Percentiles rank a stretch among this genome's conserved stretches.
These are phyloP conservation scores for Clonostachys rosea DNA, from an alignment of 2,329 filamentous ascomycete genomes.

Conservation along the genomic window DNA sequence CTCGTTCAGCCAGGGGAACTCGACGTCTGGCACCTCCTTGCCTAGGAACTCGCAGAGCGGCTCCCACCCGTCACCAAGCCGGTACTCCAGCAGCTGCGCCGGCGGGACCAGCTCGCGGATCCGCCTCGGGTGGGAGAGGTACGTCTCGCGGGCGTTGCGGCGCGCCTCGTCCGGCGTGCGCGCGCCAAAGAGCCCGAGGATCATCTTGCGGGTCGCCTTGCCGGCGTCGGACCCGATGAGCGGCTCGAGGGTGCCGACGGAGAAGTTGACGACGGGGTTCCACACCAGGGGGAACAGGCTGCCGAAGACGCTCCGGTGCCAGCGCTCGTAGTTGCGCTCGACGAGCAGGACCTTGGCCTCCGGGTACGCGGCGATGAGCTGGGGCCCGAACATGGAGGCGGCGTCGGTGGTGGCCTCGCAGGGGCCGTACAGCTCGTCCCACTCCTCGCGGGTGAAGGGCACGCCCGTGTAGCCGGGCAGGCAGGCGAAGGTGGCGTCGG, in stretches of 20 bases:
- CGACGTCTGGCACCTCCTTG: constrained; percentile 17
- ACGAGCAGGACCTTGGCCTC: constrained; percentile 25
- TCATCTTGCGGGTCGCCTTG: constrained; percentile 12
- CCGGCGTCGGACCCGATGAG: constrained; percentile 22
- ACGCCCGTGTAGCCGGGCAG: constrained; percentile 17
- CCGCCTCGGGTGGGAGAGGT: constrained; percentile 18
- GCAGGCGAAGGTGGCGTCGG: constrained; percentile 18
- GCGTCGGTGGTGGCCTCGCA: constrained; percentile 22
- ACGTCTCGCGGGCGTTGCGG: constrained; percentile 11
- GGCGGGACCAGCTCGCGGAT: constrained; percentile 16
- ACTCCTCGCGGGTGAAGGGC: constrained; percentile 16
- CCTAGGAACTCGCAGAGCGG: constrained; percentile 28
- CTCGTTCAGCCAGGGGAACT: constrained; percentile 22
- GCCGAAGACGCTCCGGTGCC: constrained; percentile 23
- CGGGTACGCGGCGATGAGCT: constrained; percentile 20
- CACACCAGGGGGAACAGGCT: constrained; percentile 15
- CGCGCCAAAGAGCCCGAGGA: constrained; percentile 18
- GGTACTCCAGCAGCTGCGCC: constrained; percentile 18
- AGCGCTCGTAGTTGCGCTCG: constrained; percentile 19
- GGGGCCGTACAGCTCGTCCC: constrained; percentile 22
- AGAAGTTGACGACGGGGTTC: constrained; percentile 7
- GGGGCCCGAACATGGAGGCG: constrained; percentile 15
- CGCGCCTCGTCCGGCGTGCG: constrained; percentile 11
- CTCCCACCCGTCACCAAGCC: constrained; percentile 24
- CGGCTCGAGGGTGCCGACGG: constrained; percentile 14